These are phyloP conservation scores for Coelastrella sp. DNA, from an alignment of 139 green algal species.

Conservation along the genomic window DNA sequence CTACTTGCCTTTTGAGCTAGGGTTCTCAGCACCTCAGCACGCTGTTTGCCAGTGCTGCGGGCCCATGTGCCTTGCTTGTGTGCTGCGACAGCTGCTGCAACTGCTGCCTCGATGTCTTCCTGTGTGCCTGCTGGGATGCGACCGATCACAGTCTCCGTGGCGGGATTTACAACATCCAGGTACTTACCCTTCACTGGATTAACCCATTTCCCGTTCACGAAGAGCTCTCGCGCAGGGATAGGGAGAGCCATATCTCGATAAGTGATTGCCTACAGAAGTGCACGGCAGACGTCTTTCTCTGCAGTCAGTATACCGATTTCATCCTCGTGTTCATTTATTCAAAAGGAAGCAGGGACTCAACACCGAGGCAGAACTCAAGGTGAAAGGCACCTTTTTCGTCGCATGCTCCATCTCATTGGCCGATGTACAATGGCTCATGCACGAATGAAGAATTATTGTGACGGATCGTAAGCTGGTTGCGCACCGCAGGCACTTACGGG, in stretches of 20 bases:
- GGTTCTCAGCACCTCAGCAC: conserved; percentile 62
- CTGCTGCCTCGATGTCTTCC: conserved; percentile 71
- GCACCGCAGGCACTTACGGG: no score
- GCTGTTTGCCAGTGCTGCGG: conserved; percentile 59
- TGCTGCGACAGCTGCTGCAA: conserved; percentile 62
- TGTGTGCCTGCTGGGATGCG: conserved; percentile 68
- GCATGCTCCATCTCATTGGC: no score
- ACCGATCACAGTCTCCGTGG: conserved; percentile 68
- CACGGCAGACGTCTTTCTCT: background rate
- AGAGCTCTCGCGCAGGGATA: conserved; percentile 60
- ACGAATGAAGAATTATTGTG: no score
- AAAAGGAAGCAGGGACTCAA: no score
- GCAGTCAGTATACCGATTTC: background rate
- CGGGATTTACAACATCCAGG: conserved; percentile 69
- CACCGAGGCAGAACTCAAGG: no score
- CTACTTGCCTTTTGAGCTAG: conserved; percentile 76
- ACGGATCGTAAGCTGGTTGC: no score
- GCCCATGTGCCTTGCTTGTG: conserved; percentile 63
- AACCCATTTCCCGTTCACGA: conserved; percentile 67
- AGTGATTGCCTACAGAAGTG: background rate
- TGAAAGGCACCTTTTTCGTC: no score
- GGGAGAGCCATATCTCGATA: conserved; percentile 31
- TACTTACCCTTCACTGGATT: conserved; percentile 46
- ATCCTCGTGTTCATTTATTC: no score
- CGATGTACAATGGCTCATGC: no score